phyloP scores from a whole-genome alignment of 768 basidiomycete species.

The Asterophora lycoperdoides region DNA sequence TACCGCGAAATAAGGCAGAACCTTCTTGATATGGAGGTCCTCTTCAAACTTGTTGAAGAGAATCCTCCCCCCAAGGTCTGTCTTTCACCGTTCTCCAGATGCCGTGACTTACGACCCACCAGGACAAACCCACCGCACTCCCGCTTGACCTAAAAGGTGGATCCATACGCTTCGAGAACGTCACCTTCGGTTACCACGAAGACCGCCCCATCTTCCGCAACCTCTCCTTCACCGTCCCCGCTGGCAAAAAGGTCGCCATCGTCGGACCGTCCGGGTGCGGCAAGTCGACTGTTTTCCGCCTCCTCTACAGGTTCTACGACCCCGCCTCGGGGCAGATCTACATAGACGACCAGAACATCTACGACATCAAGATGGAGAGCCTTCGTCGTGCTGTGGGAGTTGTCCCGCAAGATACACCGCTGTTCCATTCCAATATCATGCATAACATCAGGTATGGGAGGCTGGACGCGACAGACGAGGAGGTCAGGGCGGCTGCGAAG shows the following conservation, averaged over 20 bases:
- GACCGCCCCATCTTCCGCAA: slow-evolving; percentile 87
- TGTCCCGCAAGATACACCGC: slow-evolving; percentile 96
- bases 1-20: slow-evolving; percentile 97
- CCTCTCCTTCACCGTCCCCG: slow-evolving; percentile 87
- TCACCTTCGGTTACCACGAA: slow-evolving; percentile 89
- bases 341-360: slow-evolving; percentile 86
- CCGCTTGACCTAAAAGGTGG: slow-evolving; percentile 74
- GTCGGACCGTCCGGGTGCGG: slow-evolving; percentile 97
- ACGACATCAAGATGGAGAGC: slow-evolving; percentile 63
- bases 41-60: slow-evolving; percentile 86
- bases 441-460: slow-evolving; percentile 95
- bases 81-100: not conserved
- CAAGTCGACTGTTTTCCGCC: slow-evolving; percentile 93
- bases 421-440: slow-evolving; percentile 94
- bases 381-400: slow-evolving; percentile 80
- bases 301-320: slow-evolving; percentile 93
- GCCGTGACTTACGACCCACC: not conserved
- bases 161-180: slow-evolving; percentile 88
- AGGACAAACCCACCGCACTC: slow-evolving; percentile 69
- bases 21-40: slow-evolving; percentile 92
- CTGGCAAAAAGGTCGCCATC: slow-evolving; percentile 94
- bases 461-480: slow-evolving; percentile 81
- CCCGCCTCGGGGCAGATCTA: slow-evolving; percentile 76
- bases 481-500: slow-evolving; percentile 78
- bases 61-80: slow-evolving; percentile 64